Percentiles rank a stretch among this genome's conserved stretches.
Evolutionary conservation across 306 rosid genomes (phyloP).

Genomic region (Ormosia emarginata): DNA sequence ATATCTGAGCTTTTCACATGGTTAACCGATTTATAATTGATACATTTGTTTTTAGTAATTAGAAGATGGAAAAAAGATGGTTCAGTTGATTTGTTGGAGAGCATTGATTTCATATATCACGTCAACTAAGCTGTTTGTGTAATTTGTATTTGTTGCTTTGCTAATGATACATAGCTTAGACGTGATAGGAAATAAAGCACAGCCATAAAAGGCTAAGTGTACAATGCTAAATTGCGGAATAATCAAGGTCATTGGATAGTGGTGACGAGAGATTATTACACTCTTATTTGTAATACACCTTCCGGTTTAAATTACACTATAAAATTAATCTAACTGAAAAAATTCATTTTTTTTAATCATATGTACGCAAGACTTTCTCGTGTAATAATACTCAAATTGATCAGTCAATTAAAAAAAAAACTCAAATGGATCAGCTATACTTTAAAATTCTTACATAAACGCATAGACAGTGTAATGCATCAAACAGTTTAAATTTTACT

Average conservation of each 20-base stretch:
- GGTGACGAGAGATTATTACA: no score
- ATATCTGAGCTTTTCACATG: neutral
- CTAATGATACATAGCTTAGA: neutral
- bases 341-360: neutral
- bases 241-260: no score
- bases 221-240: no score
- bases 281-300: neutral
- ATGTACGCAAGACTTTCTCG: neutral
- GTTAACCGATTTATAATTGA: neutral
- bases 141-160: neutral
- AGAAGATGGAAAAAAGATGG: no score
- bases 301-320: neutral
- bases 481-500: neutral
- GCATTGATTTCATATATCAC: neutral
- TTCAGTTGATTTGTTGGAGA: neutral
- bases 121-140: neutral
- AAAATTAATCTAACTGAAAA: no score
- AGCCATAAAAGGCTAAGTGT: no score
- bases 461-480: neutral
- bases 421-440: neutral
- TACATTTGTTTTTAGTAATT: neutral
- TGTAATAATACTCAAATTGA: neutral
- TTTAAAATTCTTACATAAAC: no score
- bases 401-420: no score
- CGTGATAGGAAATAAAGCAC: neutral